Evolutionary conservation across 2,329 filamentous ascomycete genomes (phyloP), one percentile per base, ranked within the genome.

Genomic region (Beauveria bassiana): DNA sequence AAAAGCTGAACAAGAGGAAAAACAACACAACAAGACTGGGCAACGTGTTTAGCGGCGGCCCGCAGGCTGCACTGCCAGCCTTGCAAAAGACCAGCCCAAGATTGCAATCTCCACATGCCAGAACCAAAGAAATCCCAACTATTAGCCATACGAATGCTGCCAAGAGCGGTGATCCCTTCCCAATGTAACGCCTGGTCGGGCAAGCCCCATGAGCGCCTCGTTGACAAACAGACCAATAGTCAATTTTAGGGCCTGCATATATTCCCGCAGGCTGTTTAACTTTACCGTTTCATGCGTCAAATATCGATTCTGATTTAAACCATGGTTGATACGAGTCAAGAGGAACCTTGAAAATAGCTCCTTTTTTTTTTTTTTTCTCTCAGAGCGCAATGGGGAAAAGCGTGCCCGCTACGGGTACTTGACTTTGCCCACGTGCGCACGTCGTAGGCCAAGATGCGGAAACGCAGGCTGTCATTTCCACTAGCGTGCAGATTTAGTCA

Each of bases 101-200:
- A 51, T 59, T 50, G 31, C 31, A 34, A 58, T 59, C 45, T 26
- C 56, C 56, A 59, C 56, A 59, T 28, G 18, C 53, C 53, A 56
- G 53, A 22, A 22, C 55, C 31, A 59, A 40, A 50, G 43, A 58
- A 40, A 49, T 26, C 20, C 43, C 28, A 58, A 58, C 5, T 40
- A 59, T 59, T 28, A 28, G 31, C 56, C 56, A 59, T 59, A 43
- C 56, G 31, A 24, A 50, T 18, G 7, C 9, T 28, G 56, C 56
- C 46, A 51, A 59, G 46, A 28, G 6, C 10, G 56, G 9, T 28
- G 56, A 59, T 59, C 56, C 28, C 34, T 59, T 59, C 56, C 46
- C 20, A 16, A 59, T 50, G 46, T 12, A 28, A 34, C 34, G 2
- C 5, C 5, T 43, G 8, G 46, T 10, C 45, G 40, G 45, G 46